These are phyloP conservation scores for Warburgia ugandensis DNA, from an alignment of 164 flowering plant genomes.

Conservation along the genomic window DNA sequence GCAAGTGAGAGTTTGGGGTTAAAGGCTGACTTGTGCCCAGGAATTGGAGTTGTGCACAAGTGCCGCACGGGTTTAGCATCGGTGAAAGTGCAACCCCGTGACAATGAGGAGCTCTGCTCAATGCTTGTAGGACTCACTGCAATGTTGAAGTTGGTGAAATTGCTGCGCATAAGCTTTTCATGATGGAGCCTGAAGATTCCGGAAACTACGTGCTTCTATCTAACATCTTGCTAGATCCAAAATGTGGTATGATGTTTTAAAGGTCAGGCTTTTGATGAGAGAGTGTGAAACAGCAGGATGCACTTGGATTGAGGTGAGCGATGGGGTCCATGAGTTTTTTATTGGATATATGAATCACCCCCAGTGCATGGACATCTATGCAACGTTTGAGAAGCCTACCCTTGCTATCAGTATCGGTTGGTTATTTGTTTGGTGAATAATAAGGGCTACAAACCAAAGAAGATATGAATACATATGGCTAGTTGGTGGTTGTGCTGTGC, in stretches of 20 bases:
- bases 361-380: neutral
- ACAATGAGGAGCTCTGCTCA: constrained; percentile 13
- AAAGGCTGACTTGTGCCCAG: too few species aligned
- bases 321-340: constrained; percentile 1
- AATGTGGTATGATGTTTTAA: constrained; percentile 9
- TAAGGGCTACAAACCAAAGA: too few species aligned
- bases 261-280: constrained; percentile 11
- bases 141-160: constrained; percentile 12
- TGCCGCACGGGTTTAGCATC: too few species aligned
- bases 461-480: too few species aligned
- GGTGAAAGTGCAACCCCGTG: too few species aligned
- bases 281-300: constrained; percentile 9
- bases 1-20: too few species aligned
- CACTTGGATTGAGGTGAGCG: constrained; percentile 9
- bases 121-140: constrained; percentile 6
- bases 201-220: constrained; percentile 11
- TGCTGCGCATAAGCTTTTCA: constrained; percentile 6
- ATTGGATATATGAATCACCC: constrained; percentile 8
- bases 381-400: constrained; percentile 4
- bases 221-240: constrained; percentile 11
- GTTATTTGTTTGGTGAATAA: neutral
- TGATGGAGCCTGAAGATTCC: constrained; percentile 10
- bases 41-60: too few species aligned
- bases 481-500: too few species aligned
- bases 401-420: constrained; percentile 3